Evolutionary conservation across 306 rosid genomes (phyloP).

Genomic region (Prunus mume): DNA sequence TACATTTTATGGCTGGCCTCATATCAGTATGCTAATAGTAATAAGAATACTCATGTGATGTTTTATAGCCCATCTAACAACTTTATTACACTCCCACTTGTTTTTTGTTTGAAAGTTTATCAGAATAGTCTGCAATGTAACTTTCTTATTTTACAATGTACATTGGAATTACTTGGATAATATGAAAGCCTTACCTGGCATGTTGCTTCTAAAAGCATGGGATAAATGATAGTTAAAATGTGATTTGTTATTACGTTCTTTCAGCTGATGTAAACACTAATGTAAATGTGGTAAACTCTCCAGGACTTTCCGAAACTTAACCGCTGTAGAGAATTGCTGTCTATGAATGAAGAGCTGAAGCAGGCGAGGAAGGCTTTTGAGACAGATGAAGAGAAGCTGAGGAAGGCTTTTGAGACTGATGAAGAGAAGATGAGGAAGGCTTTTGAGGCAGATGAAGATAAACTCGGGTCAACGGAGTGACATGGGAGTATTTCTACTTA

Average conservation of each 20-base stretch:
- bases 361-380: conserved; percentile 93
- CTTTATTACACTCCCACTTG: background rate
- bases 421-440: conserved; percentile 76
- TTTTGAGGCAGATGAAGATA: conserved; percentile 61
- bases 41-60: background rate
- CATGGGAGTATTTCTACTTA: background rate
- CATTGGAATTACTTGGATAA: background rate
- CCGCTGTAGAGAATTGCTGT: conserved; percentile 76
- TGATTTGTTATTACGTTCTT: background rate
- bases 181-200: background rate
- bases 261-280: background rate
- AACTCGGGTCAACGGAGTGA: conserved; percentile 25
- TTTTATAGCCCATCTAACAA: too few species aligned
- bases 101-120: background rate
- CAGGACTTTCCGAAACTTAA: conserved; percentile 81
- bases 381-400: conserved; percentile 68
- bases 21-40: background rate
- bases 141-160: background rate
- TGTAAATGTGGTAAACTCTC: conserved; percentile 6
- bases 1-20: background rate
- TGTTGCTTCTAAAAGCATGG: background rate
- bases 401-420: conserved; percentile 69
- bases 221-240: background rate
- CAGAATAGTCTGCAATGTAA: background rate
- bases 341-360: conserved; percentile 91